phyloP scores from a whole-genome alignment of 2,329 filamentous ascomycete species.

The Fusarium nurragi region DNA sequence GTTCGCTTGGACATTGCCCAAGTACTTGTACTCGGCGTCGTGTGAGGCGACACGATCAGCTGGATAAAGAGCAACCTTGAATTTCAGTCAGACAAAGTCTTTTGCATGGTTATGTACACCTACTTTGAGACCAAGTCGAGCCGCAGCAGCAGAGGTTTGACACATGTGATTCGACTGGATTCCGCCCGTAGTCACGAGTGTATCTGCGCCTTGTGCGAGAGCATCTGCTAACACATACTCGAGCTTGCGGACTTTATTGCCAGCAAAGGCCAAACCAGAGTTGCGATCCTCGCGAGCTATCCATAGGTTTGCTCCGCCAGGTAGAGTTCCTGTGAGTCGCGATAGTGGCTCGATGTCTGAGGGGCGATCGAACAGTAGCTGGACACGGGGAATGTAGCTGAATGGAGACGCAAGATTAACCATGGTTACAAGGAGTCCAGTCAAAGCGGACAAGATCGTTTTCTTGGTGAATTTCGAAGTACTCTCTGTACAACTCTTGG shows the following conservation, averaged over 20 bases:
- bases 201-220: conserved; percentile 18
- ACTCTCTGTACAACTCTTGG: neutral
- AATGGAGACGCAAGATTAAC: conserved; percentile 10
- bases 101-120: rapidly evolving
- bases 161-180: conserved; percentile 33
- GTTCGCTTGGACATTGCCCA: conserved; percentile 26
- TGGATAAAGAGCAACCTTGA: conserved; percentile 24
- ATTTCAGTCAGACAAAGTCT: neutral
- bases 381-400: conserved; percentile 16
- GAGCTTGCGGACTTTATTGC: conserved; percentile 29
- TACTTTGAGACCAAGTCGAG: conserved; percentile 23
- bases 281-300: conserved; percentile 28
- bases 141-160: conserved; percentile 27
- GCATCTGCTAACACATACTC: conserved; percentile 31
- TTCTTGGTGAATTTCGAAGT: neutral
- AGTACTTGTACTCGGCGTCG: conserved; percentile 15
- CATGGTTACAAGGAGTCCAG: neutral
- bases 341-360: conserved; percentile 26
- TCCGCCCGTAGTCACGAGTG: conserved; percentile 24
- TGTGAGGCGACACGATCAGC: conserved; percentile 3
- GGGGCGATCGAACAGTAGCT: conserved; percentile 21
- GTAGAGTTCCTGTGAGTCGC: conserved; percentile 1
- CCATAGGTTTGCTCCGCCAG: conserved; percentile 1
- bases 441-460: neutral
- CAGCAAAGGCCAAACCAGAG: conserved; percentile 31